phyloP scores from a whole-genome alignment of 129 eudicot genomes.

The Artemisia tridentata region DNA sequence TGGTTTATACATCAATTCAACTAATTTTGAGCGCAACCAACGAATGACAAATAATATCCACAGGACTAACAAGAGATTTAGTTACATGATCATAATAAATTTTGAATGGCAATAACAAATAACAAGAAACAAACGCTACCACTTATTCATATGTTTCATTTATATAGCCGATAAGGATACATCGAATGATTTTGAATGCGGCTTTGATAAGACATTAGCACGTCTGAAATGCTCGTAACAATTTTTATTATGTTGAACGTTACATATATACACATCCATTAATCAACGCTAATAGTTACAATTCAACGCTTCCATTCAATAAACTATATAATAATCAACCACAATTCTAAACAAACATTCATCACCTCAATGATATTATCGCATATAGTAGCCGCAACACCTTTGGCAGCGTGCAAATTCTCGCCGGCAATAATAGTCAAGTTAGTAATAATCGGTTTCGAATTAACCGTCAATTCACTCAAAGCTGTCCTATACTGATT shows the following conservation, averaged over 20 bases:
- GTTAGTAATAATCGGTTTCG: conserved; percentile 92
- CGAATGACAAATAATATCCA: too few species aligned
- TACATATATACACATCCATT: conserved; percentile 15
- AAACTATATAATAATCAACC: conserved; percentile 17
- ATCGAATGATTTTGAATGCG: not conserved
- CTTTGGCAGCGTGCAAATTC: conserved; percentile 79
- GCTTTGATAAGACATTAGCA: conserved; percentile 9
- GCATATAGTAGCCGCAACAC: conserved; percentile 70
- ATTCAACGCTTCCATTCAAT: conserved; percentile 13
- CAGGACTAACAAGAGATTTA: not conserved
- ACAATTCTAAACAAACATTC: conserved; percentile 36
- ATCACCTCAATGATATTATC: conserved; percentile 86
- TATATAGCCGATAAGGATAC: too few species aligned
- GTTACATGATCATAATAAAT: not conserved
- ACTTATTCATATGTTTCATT: too few species aligned
- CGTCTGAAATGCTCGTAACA: not conserved
- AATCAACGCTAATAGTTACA: conserved; percentile 9
- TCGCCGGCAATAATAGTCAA: conserved; percentile 95
- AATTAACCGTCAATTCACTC: conserved; percentile 80
- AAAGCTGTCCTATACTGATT: conserved; percentile 77
- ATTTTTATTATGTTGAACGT: not conserved
- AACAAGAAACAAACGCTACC: too few species aligned
- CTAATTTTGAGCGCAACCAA: too few species aligned
- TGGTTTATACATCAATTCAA: conserved; percentile 9
- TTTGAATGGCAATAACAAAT: too few species aligned